These are phyloP conservation scores for Candida freyschussii DNA, from an alignment of 1,139 yeast genomes.

Conservation along the genomic window DNA sequence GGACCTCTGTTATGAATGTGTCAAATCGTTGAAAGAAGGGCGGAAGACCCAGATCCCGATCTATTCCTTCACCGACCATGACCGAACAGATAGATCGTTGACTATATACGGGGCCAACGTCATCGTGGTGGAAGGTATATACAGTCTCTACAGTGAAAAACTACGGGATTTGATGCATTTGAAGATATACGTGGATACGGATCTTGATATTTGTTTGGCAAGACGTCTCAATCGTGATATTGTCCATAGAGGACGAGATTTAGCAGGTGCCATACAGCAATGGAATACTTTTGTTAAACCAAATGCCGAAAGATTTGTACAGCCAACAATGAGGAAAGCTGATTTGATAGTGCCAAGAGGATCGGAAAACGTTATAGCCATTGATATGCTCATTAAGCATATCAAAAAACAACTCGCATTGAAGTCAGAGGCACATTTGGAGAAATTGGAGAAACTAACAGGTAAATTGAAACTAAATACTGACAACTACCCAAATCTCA, in stretches of 20 bases:
- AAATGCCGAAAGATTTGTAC: slow-evolving; percentile 70
- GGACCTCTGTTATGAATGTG: slow-evolving; percentile 61
- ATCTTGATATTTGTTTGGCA: slow-evolving; percentile 85
- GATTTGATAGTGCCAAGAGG: slow-evolving; percentile 89
- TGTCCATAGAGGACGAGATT: slow-evolving; percentile 76
- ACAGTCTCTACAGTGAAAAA: slow-evolving; percentile 70
- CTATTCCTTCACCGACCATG: slow-evolving; percentile 75
- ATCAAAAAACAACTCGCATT: slow-evolving; percentile 63
- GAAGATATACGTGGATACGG: slow-evolving; percentile 90
- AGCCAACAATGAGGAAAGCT: slow-evolving; percentile 76
- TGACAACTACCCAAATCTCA: slow-evolving; percentile 15
- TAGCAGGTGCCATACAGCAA: slow-evolving; percentile 75
- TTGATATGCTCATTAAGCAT: slow-evolving; percentile 73
- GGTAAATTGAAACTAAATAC: slow-evolving; percentile 25
- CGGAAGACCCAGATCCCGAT: slow-evolving; percentile 71
- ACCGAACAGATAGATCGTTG: slow-evolving; percentile 60
- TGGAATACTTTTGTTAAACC: slow-evolving; percentile 94
- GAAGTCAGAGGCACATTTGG: slow-evolving; percentile 65
- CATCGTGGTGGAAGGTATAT: slow-evolving; percentile 86
- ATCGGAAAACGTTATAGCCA: slow-evolving; percentile 75
- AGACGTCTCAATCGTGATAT: slow-evolving; percentile 85
- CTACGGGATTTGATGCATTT: slow-evolving; percentile 74
- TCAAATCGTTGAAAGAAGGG: slow-evolving; percentile 59
- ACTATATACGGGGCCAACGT: slow-evolving; percentile 95
- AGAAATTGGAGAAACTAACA: slow-evolving; percentile 54